Base-by-base conservation (phyloP, 352 stramenopile genomes). In the Elongisporangium prolatum region DNA sequence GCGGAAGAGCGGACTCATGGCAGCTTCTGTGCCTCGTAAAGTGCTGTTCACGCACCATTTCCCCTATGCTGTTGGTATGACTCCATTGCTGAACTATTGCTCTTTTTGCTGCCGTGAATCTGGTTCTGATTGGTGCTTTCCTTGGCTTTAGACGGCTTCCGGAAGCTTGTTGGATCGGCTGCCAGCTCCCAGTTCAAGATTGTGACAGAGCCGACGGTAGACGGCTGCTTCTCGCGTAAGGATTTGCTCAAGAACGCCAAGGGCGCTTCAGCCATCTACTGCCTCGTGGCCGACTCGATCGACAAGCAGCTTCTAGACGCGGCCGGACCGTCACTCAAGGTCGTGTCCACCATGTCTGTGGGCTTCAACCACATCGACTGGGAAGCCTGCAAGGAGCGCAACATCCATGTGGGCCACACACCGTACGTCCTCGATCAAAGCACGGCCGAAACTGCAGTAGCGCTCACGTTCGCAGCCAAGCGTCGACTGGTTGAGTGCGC, bases 321-420 rank as follows among this genome's bases (percentile, higher is more conserved):
- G 6, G 78, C 78, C 22, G 84, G 84, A 0, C 69, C 76, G 10
- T 71, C 71, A 21, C 69, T 91, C 21, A 75, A 75, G 34, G 82
- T 90, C n/a, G 82, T 89, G 24, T 92, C 61, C 54, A 97, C 91
- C 47, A 91, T 97, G 85, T 95, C 82, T n/a, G 89, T 95, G 6
- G 91, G 91, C 54, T 83, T 90, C 57, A 93, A 97, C 76, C 89
- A 97, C 66, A 95, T 97, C 64, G 88, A 96, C 55, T 64, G 96
- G 2, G 68, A 86, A 11, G 83, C 84, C 28, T 96, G 85, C 38
- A 60, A 71, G 8, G 74, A 34, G 24, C 24, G 24, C 24, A 34
- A 80, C 52, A 89, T 97, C 54, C 66, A 59, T 14, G 81, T 97
- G 6, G 86, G 86, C 21, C 91, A 96, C 65, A 96, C 88, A 1